Base-by-base conservation (phyloP, 768 basidiomycete genomes). In the Pisolithus tinctorius region DNA sequence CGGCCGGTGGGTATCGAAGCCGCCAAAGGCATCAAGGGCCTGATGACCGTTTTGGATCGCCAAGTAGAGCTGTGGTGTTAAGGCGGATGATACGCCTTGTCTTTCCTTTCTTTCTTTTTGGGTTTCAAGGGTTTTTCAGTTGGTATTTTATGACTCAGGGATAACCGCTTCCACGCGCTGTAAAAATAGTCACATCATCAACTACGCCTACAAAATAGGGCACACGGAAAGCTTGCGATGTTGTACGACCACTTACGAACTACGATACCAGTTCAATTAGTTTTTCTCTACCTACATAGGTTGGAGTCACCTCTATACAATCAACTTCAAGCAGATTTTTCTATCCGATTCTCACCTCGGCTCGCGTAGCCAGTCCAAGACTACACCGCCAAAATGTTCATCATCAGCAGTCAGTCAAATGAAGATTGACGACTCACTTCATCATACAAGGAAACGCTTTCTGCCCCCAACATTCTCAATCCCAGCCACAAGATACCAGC, bases 331-430 rank as follows among this genome's bases (percentile, higher is more conserved):
- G 44, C 27, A 4, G 67, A 67, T 63, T 83, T 87, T 40, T 75
- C 77, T 37, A 96, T 93, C 54, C 70, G 78, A 68, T 92, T 94
- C 48, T 84, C 75, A 13, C 78, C 60, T 51, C 93, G 76, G 66
- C 77, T 72, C 2, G 93, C 92, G 65, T 96, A 98, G 3, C 95
- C 95, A 2, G 89, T 89, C 95, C 95, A 98, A 27, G 90, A 92
- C 93, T 95, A 58, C 36, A 34, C 4, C 11, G 37, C n/a, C 38
- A 48, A 9, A 45, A 44, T n/a, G 45, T 43, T 49, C 37, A 50
- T 66, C 56, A 54, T 59, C 46, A 50, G 49, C 38, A 54, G 39
- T 51, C 50, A 54, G 29, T 44, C 44, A 42, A 43, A 50, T 45
- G 27, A 50, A 46, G 20, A 14, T 34, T 37, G 55, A 50, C 30